Percentiles rank a stretch among this genome's conserved stretches.
Conservation (phyloP, 768 basidiomycete species). For the Pholiota molesta region DNA sequence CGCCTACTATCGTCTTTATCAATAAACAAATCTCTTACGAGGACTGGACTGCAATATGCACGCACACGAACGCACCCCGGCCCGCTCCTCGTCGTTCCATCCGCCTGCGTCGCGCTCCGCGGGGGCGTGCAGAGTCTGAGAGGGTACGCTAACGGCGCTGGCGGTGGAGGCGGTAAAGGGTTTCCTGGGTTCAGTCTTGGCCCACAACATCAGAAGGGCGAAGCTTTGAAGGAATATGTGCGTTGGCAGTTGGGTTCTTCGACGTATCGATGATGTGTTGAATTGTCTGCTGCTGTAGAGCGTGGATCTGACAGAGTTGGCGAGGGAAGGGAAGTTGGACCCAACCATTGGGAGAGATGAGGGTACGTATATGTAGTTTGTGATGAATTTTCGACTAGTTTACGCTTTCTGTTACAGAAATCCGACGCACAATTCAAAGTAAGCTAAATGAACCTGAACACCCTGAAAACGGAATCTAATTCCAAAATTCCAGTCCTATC, state of each 20-base stretch:
- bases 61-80: slow-evolving; percentile 26
- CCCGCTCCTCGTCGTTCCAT: slow-evolving; percentile 29
- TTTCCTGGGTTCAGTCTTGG: slow-evolving; percentile 64
- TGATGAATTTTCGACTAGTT: too few relatives aligned
- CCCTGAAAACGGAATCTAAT: background rate
- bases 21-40: background rate
- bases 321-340: slow-evolving; percentile 83
- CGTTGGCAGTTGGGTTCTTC: slow-evolving; percentile 18
- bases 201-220: slow-evolving; percentile 75
- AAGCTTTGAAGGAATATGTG: slow-evolving; percentile 80
- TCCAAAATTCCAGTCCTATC: slow-evolving; percentile 62
- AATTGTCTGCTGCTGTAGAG: slow-evolving; percentile 46
- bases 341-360: slow-evolving; percentile 90
- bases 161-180: slow-evolving; percentile 40
- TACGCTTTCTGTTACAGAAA: slow-evolving; percentile 49
- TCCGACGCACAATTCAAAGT: slow-evolving; percentile 91
- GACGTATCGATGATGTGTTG: background rate
- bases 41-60: slow-evolving; percentile 15
- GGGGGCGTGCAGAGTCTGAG: slow-evolving; percentile 16
- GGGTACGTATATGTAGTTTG: slow-evolving; percentile 42
- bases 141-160: slow-evolving; percentile 34
- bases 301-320: slow-evolving; percentile 82
- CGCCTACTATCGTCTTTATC: slow-evolving; percentile 9
- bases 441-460: slow-evolving; percentile 26
- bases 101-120: slow-evolving; percentile 22